phyloP scores from a whole-genome alignment of 176 grass and related monocot species.

The Phoenix dactylifera region DNA sequence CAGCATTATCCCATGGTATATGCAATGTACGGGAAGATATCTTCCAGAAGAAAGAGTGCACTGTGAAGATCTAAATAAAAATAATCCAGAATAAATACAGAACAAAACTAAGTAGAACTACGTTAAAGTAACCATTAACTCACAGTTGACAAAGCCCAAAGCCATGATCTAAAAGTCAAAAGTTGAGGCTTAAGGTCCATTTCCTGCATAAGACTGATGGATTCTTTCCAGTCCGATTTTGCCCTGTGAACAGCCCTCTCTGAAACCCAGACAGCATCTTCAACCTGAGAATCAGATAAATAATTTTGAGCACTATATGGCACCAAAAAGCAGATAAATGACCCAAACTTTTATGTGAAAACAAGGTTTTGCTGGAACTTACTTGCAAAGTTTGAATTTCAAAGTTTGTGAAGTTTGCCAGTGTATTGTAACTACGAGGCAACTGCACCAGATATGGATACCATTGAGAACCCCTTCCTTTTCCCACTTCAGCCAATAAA shows the following conservation, averaged over 20 bases:
- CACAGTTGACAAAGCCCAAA: conserved; percentile 87
- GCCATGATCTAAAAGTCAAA: conserved; percentile 73
- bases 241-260: conserved; percentile 41
- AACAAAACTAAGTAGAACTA: no score
- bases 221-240: conserved; percentile 63
- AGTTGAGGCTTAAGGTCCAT: conserved; percentile 58
- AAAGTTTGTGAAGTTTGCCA: conserved; percentile 56
- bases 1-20: conserved; percentile 88
- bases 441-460: conserved; percentile 76
- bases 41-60: conserved; percentile 27
- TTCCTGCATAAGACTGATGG: conserved; percentile 38
- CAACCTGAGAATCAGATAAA: conserved; percentile 30
- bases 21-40: conserved; percentile 88
- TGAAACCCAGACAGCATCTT: conserved; percentile 77
- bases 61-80: conserved; percentile 13
- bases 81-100: background rate
- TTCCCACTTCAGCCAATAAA: conserved; percentile 70
- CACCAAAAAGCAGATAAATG: conserved; percentile 6
- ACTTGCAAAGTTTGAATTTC: conserved; percentile 86
- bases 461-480: conserved; percentile 64
- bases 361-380: conserved; percentile 26
- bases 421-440: conserved; percentile 58
- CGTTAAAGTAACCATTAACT: conserved; percentile 1
- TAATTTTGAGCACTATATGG: conserved; percentile 12
- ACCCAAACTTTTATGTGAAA: background rate